Base-by-base conservation (phyloP, 2,329 filamentous ascomycete species). In the Sarocladium strictum region DNA sequence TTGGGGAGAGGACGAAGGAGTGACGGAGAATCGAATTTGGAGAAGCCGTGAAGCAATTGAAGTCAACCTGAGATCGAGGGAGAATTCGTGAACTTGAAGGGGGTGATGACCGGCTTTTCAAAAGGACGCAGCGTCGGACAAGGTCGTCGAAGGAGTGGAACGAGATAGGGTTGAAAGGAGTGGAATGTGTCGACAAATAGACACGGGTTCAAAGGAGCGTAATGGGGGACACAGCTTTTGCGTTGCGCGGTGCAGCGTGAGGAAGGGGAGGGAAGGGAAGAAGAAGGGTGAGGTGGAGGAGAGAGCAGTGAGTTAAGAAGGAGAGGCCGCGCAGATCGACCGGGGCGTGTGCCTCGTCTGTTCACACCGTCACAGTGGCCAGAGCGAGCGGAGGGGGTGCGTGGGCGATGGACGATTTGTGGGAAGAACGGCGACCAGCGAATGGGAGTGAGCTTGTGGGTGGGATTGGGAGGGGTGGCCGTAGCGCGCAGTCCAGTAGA, bases 151-250 rank as follows among this genome's bases (percentile, higher is more conserved):
- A 54, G 50, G 50, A 56, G 24, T 45, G 27, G 53, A 58, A 49
- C 50, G 50, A 53, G 23, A 51, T 33, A 52, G 38, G 53, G 50
- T 53, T 57, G 38, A 57, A 58, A 58, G 54, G 57, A 57, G 49
- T 54, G 55, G 53, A 58, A 53, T 53, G 55, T 58, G 55, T 55
- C 57, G 35, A 55, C 23, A 47, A 47, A 35, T 24, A 17, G 24
- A 38, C 53, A 58, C 55, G 54, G 47, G 41, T 32, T 47, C 38
- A 53, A 47, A 55, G 52, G 47, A 53, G 47, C n/a, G 26, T 19
- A 57, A 58, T 56, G 53, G 56, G 54, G 56, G 32, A 53, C 50
- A 53, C 50, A 53, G 50, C 50, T 53, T 53, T 27, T 38, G 50
- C 33, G 12, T 10, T 47, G 24, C 32, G 47, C 47, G 45, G 38